phyloP scores from a whole-genome alignment of 2,329 filamentous ascomycete genomes.

The Monosporascus sp. region DNA sequence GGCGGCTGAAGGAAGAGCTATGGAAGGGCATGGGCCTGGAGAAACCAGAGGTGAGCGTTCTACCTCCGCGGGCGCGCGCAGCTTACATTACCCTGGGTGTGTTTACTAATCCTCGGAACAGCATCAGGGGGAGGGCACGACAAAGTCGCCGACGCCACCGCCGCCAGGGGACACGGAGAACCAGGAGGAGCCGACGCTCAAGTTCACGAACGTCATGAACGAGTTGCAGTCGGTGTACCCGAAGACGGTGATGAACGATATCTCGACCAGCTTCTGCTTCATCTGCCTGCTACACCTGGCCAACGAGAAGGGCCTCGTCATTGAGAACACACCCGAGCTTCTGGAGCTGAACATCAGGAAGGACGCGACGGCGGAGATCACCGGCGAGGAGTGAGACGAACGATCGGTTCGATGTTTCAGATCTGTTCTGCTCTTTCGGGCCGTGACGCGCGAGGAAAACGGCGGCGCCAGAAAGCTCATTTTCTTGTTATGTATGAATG shows the following conservation, averaged over 20 bases:
- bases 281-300: slow-evolving; percentile 88
- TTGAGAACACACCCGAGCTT: slow-evolving; percentile 58
- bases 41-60: slow-evolving; percentile 42
- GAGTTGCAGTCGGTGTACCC: slow-evolving; percentile 81
- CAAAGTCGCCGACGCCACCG: slow-evolving; percentile 25
- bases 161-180: slow-evolving; percentile 19
- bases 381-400: slow-evolving; percentile 21
- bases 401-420: not conserved
- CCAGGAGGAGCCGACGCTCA: slow-evolving; percentile 53
- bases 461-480: not conserved
- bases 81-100: not conserved
- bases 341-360: slow-evolving; percentile 57
- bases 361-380: slow-evolving; percentile 56
- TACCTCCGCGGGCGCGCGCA: slow-evolving; percentile 2
- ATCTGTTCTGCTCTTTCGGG: not conserved
- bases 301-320: slow-evolving; percentile 84
- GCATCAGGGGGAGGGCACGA: slow-evolving; percentile 19
- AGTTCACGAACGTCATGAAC: slow-evolving; percentile 91
- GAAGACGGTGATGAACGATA: slow-evolving; percentile 81
- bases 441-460: not conserved
- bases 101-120: slow-evolving; percentile 5
- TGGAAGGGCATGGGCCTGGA: slow-evolving; percentile 63
- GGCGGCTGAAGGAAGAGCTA: slow-evolving; percentile 63
- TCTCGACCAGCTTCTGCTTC: slow-evolving; percentile 89
- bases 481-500: too few species aligned